A percentile compares a stretch with the other conserved stretches of the same genome.
These are phyloP conservation scores for Moesziomyces parantarcticus DNA, from an alignment of 1,284 basidiomycete species.

Conservation along the genomic window DNA sequence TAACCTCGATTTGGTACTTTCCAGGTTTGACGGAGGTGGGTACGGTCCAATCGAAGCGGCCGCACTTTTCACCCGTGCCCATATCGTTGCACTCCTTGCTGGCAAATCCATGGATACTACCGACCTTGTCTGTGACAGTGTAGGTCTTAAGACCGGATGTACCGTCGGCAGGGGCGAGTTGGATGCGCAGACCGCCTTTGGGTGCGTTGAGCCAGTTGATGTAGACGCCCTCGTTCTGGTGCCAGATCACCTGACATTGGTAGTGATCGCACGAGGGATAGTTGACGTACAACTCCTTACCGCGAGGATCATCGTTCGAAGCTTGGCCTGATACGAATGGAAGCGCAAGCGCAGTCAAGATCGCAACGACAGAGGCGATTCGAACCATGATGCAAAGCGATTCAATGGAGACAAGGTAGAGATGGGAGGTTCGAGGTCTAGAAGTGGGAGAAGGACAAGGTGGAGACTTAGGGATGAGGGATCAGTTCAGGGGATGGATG, in stretches of 20 bases:
- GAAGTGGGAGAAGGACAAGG: too few species aligned
- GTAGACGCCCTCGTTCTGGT: conserved; percentile 9
- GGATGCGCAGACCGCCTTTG: conserved; percentile 29
- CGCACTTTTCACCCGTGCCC: conserved; percentile 36
- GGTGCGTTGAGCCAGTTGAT: conserved; percentile 50
- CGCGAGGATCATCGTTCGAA: conserved; percentile 36
- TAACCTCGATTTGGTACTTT: conserved; percentile 34
- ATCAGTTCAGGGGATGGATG: too few species aligned
- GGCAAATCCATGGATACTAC: conserved; percentile 17
- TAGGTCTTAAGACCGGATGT: conserved; percentile 27
- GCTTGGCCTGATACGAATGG: conserved; percentile 16
- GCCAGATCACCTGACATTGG: conserved; percentile 39
- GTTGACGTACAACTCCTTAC: conserved; percentile 46
- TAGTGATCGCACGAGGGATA: conserved; percentile 35
- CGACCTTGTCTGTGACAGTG: conserved; percentile 37
- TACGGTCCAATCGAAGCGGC: conserved; percentile 28
- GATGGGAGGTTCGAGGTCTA: too few species aligned
- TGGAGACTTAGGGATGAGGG: too few species aligned
- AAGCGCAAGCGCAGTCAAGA: conserved; percentile 3
- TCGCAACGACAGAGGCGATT: conserved; percentile 6
- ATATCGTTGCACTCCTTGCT: conserved; percentile 24
- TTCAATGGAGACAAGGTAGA: too few species aligned
- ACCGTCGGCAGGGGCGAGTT: conserved; percentile 41
- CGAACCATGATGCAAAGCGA: conserved; percentile 18
- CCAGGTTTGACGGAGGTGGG: conserved; percentile 23